Conservation (phyloP, 441 rosid species). For the Adansonia madagascariensis region DNA sequence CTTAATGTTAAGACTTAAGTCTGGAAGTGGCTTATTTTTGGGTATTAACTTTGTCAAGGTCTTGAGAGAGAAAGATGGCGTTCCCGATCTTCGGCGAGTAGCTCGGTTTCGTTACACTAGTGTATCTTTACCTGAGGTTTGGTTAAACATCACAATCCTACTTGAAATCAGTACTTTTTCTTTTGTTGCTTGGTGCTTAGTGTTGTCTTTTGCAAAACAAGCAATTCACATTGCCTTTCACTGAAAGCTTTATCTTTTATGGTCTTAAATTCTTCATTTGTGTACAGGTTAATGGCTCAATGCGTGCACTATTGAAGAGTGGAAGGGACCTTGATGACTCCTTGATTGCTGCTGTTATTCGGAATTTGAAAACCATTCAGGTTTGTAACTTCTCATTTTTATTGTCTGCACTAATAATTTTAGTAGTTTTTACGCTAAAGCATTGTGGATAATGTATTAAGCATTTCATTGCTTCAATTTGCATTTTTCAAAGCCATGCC, state of each 20-base stretch:
- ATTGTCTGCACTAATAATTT: slow-evolving; percentile 13
- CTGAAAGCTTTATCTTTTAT: slow-evolving; percentile 31
- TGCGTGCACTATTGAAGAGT: slow-evolving; percentile 62
- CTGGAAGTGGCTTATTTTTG: slow-evolving; percentile 24
- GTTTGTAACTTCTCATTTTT: slow-evolving; percentile 43
- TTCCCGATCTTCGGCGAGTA: slow-evolving; percentile 88
- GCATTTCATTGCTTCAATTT: neutral
- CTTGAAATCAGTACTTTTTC: slow-evolving; percentile 11
- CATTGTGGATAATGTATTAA: neutral
- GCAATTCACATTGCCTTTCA: slow-evolving; percentile 20
- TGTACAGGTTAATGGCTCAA: slow-evolving; percentile 62
- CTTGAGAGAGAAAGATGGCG: slow-evolving; percentile 81
- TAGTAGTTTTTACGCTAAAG: slow-evolving; percentile 21
- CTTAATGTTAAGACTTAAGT: neutral
- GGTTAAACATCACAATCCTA: slow-evolving; percentile 36
- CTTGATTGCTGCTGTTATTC: slow-evolving; percentile 71
- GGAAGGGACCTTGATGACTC: slow-evolving; percentile 74
- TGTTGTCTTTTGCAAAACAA: slow-evolving; percentile 15
- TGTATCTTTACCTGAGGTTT: slow-evolving; percentile 78
- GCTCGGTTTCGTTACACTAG: slow-evolving; percentile 87
- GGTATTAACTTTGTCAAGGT: slow-evolving; percentile 47
- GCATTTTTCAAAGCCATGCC: neutral
- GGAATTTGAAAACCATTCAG: slow-evolving; percentile 76
- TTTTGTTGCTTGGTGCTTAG: neutral
- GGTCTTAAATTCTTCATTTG: slow-evolving; percentile 23